These are phyloP conservation scores for Pseudozyma hubeiensis DNA, from an alignment of 1,284 basidiomycete species.

Conservation along the genomic window DNA sequence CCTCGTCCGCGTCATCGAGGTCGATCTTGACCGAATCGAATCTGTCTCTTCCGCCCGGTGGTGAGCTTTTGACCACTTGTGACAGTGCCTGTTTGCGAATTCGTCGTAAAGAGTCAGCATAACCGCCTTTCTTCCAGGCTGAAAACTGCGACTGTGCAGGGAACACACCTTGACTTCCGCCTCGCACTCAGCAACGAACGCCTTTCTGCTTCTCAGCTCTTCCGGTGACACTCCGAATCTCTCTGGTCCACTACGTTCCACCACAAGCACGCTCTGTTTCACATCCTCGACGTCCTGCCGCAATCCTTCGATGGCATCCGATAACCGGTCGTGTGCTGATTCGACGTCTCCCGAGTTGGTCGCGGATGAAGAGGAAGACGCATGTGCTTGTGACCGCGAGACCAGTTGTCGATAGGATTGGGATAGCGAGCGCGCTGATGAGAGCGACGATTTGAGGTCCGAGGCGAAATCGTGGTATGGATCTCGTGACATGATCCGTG, in stretches of 20 bases:
- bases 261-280: constrained; percentile 59
- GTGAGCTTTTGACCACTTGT: constrained; percentile 18
- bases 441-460: constrained; percentile 58
- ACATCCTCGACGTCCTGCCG: constrained; percentile 63
- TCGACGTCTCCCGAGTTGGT: constrained; percentile 15
- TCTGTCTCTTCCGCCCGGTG: constrained; percentile 19
- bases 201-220: constrained; percentile 52
- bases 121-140: background rate
- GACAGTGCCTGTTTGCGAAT: constrained; percentile 26
- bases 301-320: constrained; percentile 54
- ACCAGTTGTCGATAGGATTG: constrained; percentile 44
- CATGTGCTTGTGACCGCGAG: constrained; percentile 10
- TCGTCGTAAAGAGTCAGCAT: background rate
- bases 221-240: constrained; percentile 56
- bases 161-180: constrained; percentile 44
- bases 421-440: constrained; percentile 44
- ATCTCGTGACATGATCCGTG: constrained; percentile 56
- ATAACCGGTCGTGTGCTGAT: constrained; percentile 49
- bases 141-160: no score
- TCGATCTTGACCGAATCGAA: constrained; percentile 43
- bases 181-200: constrained; percentile 56
- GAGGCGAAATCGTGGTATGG: constrained; percentile 65
- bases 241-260: constrained; percentile 60
- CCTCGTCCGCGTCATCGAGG: constrained; percentile 48
- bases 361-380: constrained; percentile 4